Evolutionary conservation across 345 rosid genomes (phyloP).

Genomic region (Murraya koenigii): DNA sequence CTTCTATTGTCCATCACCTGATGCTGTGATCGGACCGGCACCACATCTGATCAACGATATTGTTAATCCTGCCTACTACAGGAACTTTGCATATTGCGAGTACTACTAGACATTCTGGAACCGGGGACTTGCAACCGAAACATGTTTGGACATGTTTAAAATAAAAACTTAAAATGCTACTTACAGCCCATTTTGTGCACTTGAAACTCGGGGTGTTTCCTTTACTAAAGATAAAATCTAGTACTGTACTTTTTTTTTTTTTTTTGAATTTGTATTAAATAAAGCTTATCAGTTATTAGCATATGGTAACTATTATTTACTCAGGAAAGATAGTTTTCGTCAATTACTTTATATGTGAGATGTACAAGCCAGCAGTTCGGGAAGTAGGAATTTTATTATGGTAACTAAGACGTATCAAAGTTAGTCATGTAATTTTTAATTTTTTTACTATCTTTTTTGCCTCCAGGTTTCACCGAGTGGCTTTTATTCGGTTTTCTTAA

Average conservation of each 20-base stretch:
- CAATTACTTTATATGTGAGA: too few relatives aligned
- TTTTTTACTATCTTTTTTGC: too few relatives aligned
- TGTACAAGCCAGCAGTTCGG: too few relatives aligned
- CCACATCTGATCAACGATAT: conserved; percentile 20
- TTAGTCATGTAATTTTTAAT: too few relatives aligned
- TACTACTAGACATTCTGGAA: conserved; percentile 32
- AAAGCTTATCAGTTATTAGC: not conserved
- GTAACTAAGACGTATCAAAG: too few relatives aligned
- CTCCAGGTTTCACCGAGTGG: too few relatives aligned
- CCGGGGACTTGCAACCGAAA: conserved; percentile 21
- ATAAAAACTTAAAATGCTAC: not conserved
- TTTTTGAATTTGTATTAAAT: not conserved
- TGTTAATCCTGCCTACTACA: conserved; percentile 36
- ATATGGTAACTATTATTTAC: not conserved
- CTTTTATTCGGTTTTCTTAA: too few relatives aligned
- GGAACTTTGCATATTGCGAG: conserved; percentile 29
- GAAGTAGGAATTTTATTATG: too few relatives aligned
- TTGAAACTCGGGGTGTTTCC: not conserved
- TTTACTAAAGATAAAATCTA: not conserved
- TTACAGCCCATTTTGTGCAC: not conserved
- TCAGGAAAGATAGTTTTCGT: not conserved
- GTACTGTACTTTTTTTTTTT: not conserved
- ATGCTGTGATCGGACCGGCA: conserved; percentile 49
- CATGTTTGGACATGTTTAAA: conserved; percentile 32
- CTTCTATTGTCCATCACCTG: conserved; percentile 49